phyloP scores from a whole-genome alignment of 2,329 filamentous ascomycete species.

The Aureobasidium pullulans region DNA sequence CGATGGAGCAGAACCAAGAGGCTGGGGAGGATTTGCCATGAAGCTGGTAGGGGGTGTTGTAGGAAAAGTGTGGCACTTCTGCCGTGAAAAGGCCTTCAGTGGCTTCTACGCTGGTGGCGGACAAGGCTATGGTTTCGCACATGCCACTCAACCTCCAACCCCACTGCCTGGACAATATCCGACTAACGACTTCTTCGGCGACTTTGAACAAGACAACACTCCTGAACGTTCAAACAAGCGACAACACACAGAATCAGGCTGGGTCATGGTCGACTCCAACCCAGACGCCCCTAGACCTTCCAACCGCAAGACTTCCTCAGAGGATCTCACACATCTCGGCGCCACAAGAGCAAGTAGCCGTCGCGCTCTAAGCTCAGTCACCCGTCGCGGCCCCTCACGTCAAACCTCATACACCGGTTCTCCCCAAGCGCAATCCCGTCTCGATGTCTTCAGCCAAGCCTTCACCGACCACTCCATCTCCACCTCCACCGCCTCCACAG shows the following conservation, averaged over 20 bases:
- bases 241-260: slow-evolving; percentile 41
- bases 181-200: slow-evolving; percentile 39
- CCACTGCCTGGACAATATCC: slow-evolving; percentile 50
- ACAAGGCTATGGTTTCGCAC: slow-evolving; percentile 56
- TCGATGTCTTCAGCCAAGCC: slow-evolving; percentile 1
- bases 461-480: neutral
- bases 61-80: slow-evolving; percentile 80
- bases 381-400: slow-evolving; percentile 30
- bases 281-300: neutral
- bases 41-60: slow-evolving; percentile 59
- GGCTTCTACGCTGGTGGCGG: slow-evolving; percentile 87
- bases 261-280: slow-evolving; percentile 37
- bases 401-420: slow-evolving; percentile 26
- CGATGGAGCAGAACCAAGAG: slow-evolving; percentile 14
- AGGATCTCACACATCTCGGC: neutral
- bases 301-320: slow-evolving; percentile 3
- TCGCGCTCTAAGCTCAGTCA: slow-evolving; percentile 38
- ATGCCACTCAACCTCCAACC: slow-evolving; percentile 24
- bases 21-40: slow-evolving; percentile 55
- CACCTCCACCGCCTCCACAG: neutral
- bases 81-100: slow-evolving; percentile 59
- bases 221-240: slow-evolving; percentile 41
- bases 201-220: slow-evolving; percentile 37
- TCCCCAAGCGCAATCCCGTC: slow-evolving; percentile 21
- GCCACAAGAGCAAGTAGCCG: slow-evolving; percentile 26